Conservation (phyloP, 1,284 basidiomycete species). For the Ustilago sp. region DNA sequence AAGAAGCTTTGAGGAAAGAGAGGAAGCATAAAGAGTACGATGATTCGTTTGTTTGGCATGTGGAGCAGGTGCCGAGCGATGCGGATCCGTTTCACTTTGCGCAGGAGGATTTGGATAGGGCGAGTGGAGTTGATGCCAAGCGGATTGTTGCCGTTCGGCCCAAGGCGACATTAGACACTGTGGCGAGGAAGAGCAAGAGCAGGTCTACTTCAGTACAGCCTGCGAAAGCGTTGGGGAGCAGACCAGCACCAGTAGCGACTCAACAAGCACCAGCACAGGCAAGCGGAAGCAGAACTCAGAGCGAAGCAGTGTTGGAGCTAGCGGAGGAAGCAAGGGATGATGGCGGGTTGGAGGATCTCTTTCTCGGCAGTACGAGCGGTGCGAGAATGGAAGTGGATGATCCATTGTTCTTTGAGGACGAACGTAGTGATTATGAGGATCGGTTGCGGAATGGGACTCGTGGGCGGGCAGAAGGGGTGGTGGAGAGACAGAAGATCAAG, state of each 20-base stretch:
- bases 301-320: background rate
- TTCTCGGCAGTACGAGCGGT: conserved; percentile 10
- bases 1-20: conserved; percentile 9
- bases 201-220: background rate
- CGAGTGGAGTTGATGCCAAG: background rate
- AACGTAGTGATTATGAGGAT: conserved; percentile 18
- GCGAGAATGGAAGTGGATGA: background rate
- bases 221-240: background rate
- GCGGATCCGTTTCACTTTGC: conserved; percentile 28
- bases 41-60: conserved; percentile 11
- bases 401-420: conserved; percentile 26
- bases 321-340: background rate
- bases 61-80: conserved; percentile 6
- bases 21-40: conserved; percentile 16
- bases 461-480: background rate
- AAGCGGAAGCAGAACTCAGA: background rate
- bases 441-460: conserved; percentile 13
- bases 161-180: background rate
- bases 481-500: conserved; percentile 14
- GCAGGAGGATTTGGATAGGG: conserved; percentile 17
- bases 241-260: background rate
- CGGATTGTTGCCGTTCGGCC: conserved; percentile 20
- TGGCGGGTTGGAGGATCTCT: conserved; percentile 25
- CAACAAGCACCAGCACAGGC: background rate
- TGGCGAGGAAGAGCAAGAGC: background rate